Evolutionary conservation across 345 rosid species (phyloP), one percentile per base, ranked within the genome.

Genomic region (Salix suchowensis): DNA sequence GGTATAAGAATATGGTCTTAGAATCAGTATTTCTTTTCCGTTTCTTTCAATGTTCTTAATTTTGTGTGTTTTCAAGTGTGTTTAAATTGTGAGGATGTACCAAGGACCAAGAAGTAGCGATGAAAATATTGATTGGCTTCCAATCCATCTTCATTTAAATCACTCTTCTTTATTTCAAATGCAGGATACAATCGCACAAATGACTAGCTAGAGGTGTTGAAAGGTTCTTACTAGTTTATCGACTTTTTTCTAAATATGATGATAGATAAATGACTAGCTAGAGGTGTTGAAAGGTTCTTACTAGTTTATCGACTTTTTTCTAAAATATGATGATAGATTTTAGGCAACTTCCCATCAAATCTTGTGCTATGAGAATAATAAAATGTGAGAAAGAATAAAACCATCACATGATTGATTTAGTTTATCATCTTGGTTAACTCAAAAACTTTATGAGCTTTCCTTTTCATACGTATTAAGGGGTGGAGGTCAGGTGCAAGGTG

Each of bases 11-110:
- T 66, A 77, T 74, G 83, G 74, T 60, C 62, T 65, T 81, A 68
- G 68, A 74, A 61, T 62, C 72, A 34, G 32, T 24, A 44, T 68
- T 80, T 76, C 73, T 15, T 72, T 16, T 44, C 10, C 34, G 16
- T 50, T 55, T 4, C 23, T 16, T 10, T n/a, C 62, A 13, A 14
- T 24, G 36, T 58, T 77, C 23, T 52, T 65, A 60, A 73, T 71
- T 70, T 42, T 76, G 84, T 74, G 87, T 78, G 82, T 4, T 78
- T 77, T 74, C 50, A 71, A 73, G 81, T 82, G 85, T 84, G 87
- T 64, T 81, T 72, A 82, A n/a, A 70, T 82, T 80, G 42, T 77
- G 79, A 69, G 67, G 70, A n/a, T 75, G 85, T 83, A 82, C 65
- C 82, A 81, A 52, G 75, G 65, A 44, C 70, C 74, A 68, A 52